Evolutionary conservation across 2,329 filamentous ascomycete species (phyloP).

Genomic region (Ophiostoma pallidulum): DNA sequence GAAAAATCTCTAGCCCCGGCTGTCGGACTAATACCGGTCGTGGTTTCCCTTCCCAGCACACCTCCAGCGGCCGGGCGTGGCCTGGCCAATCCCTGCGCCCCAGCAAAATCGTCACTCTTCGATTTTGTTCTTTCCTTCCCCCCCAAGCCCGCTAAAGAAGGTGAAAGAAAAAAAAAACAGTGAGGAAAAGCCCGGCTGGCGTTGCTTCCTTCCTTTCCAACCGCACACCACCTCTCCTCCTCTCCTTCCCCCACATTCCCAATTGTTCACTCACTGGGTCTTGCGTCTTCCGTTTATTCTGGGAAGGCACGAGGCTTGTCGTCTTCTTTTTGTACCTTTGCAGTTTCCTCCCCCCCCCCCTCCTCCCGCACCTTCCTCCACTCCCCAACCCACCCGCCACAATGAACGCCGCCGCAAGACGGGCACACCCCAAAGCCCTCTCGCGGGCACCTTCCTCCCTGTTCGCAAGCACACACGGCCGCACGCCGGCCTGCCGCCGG

Average conservation of each 20-base stretch:
- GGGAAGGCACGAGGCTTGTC: constrained; percentile 9
- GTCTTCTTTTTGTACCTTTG: not conserved
- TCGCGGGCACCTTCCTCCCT: constrained; percentile 31
- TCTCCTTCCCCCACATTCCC: not conserved
- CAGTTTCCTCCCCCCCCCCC: constrained; percentile 16
- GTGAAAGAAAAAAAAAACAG: constrained; percentile 6
- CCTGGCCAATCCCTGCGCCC: constrained; percentile 10
- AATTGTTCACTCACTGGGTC: not conserved
- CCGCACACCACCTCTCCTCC: not conserved
- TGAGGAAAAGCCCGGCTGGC: constrained; percentile 2
- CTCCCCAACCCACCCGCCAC: constrained; percentile 17
- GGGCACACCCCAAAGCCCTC: constrained; percentile 33
- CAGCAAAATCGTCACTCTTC: constrained; percentile 11
- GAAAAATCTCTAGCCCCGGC: not conserved
- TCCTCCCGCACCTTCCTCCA: not conserved
- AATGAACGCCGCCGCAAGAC: constrained; percentile 37
- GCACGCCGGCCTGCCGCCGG: constrained; percentile 39
- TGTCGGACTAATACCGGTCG: constrained; percentile 9
- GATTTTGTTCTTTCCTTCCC: constrained; percentile 5
- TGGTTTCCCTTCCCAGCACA: not conserved
- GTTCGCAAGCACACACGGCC: constrained; percentile 27
- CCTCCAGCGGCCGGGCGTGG: not conserved
- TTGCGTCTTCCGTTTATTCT: not conserved
- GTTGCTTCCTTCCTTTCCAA: constrained; percentile 3
- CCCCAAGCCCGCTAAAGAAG: not conserved